These are phyloP conservation scores for Fusarium goolgardi DNA, from an alignment of 2,329 filamentous ascomycete species.

Conservation along the genomic window DNA sequence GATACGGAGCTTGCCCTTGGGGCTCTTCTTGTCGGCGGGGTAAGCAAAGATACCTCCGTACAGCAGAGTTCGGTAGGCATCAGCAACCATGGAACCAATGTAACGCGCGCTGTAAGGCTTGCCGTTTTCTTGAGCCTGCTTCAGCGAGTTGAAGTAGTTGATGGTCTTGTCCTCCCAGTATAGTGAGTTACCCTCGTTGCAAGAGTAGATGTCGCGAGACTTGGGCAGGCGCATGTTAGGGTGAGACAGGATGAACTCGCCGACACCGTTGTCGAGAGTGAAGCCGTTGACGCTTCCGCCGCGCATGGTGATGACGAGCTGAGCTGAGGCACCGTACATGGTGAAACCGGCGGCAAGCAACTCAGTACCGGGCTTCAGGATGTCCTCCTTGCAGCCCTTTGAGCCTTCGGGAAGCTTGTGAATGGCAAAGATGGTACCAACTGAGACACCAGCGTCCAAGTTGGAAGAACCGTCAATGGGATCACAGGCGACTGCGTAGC, in stretches of 20 bases:
- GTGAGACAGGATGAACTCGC: constrained; percentile 98
- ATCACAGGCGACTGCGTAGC: constrained; percentile 96
- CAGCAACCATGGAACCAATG: constrained; percentile 98
- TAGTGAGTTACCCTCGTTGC: constrained; percentile 97
- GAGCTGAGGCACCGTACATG: constrained; percentile 98
- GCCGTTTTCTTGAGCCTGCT: constrained; percentile 76
- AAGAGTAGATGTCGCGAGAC: constrained; percentile 89
- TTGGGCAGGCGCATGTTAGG: constrained; percentile 91
- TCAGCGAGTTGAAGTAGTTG: constrained; percentile 89
- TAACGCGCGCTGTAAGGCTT: constrained; percentile 97
- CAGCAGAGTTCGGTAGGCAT: constrained; percentile 93
- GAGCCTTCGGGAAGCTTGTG: constrained; percentile 87
- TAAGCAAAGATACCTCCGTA: constrained; percentile 99
- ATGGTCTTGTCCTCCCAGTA: constrained; percentile 95
- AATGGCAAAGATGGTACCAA: constrained; percentile 96
- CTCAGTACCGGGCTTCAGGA: constrained; percentile 89
- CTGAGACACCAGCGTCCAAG: constrained; percentile 95
- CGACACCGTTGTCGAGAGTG: constrained; percentile 94
- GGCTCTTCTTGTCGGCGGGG: constrained; percentile 96
- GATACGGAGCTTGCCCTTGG: constrained; percentile 97
- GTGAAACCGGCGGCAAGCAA: constrained; percentile 97
- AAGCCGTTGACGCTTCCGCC: constrained; percentile 94
- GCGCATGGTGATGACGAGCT: constrained; percentile 97
- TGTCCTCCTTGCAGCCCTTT: constrained; percentile 81
- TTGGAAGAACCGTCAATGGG: constrained; percentile 99